Evolutionary conservation across 1,284 basidiomycete genomes (phyloP).

Genomic region (Cystobasidium slooffiae): DNA sequence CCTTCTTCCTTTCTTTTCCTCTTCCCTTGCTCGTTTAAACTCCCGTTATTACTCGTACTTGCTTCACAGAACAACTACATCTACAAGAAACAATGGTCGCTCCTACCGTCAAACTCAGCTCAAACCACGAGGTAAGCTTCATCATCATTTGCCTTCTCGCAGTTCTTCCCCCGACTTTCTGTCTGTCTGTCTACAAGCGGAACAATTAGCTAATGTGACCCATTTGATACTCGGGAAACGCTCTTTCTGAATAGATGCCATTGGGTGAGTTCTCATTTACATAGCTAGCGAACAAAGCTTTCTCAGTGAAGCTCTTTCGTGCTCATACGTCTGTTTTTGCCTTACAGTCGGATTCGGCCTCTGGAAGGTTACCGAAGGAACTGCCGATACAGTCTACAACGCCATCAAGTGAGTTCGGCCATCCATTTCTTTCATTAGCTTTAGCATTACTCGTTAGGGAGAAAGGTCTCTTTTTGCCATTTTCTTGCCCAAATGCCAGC

Average conservation of each 20-base stretch:
- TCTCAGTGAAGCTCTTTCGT: neutral
- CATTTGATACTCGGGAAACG: neutral
- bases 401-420: constrained; percentile 56
- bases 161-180: neutral
- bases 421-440: too few relatives aligned
- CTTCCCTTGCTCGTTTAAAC: neutral
- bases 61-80: neutral
- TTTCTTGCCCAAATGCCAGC: too few relatives aligned
- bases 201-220: neutral
- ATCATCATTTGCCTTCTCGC: neutral
- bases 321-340: neutral
- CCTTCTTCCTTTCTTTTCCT: neutral
- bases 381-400: constrained; percentile 56
- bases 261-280: constrained; percentile 4
- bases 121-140: constrained; percentile 28
- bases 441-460: too few relatives aligned
- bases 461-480: neutral
- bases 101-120: constrained; percentile 39
- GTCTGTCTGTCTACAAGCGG: neutral
- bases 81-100: constrained; percentile 35
- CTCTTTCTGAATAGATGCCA: constrained; percentile 31
- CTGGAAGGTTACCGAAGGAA: constrained; percentile 41
- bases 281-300: neutral
- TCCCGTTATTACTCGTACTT: neutral
- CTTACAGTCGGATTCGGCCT: constrained; percentile 43